Base-by-base conservation (phyloP, 176 grass and related monocot genomes). In the Aechmea fasciata region DNA sequence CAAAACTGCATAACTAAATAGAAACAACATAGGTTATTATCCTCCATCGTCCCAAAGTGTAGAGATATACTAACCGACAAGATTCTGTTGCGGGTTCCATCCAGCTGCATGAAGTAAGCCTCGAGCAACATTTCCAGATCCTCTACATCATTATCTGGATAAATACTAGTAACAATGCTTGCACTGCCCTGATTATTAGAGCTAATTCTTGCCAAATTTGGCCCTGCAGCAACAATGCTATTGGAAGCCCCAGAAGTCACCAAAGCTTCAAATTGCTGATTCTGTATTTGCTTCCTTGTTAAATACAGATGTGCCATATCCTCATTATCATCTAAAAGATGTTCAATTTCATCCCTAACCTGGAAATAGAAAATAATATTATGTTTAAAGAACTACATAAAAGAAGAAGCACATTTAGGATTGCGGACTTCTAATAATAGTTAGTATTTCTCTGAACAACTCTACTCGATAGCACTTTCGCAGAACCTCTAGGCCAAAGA, bases 91-190 rank as follows among this genome's bases (percentile, higher is more conserved):
- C 90, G 95, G 63, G 85, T 99, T 33, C 95, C 87, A 82, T 99
- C 95, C 78, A 99, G 75, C 70, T 99, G 94, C 90, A 99, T 99
- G 87, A 99, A 99, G 59, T 99, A 99, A 26, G 95, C 95, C 81
- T 99, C 95, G 76, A 99, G 87, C 62, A 99, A 80, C 95, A 99
- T 99, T 69, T 99, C 95, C 57, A 94, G 87, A 48, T 99, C 90
- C 80, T 99, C 95, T 63, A 94, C 90, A 57, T 99, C 89, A 73
- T 92, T 97, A 74, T 94, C 95, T 69, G 88, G 80, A 83, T 86
- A 82, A 49, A 91, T 85, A 69, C 87, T 99, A 1, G 95, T 90
- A 66, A 84, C 84, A 57, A 93, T 85, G 75, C 90, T 97, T 69
- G 81, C 54, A 2, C 84, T 99, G 26, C 84, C 81, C 50, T 78